Conservation (phyloP, 2,329 filamentous ascomycete species). For the Cladosporium oxysporum region DNA sequence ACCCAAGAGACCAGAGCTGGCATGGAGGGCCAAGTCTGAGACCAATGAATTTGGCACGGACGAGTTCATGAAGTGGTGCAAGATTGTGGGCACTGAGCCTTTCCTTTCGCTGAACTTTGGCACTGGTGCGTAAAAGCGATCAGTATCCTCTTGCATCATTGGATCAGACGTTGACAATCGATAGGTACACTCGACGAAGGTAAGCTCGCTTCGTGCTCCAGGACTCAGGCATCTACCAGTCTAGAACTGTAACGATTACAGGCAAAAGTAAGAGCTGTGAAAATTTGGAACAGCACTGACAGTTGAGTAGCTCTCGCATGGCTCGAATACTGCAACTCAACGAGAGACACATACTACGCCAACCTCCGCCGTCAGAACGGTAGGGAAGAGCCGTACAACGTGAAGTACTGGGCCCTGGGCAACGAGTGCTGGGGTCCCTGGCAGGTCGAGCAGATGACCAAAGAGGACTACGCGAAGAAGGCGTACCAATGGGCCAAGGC, state of each 20-base stretch:
- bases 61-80: conserved; percentile 82
- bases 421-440: conserved; percentile 71
- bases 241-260: background rate
- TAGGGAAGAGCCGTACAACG: conserved; percentile 72
- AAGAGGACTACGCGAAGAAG: conserved; percentile 68
- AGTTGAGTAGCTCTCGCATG: conserved; percentile 61
- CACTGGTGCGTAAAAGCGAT: conserved; percentile 54
- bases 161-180: conserved; percentile 20
- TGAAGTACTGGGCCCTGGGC: conserved; percentile 85
- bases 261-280: background rate
- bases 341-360: conserved; percentile 76
- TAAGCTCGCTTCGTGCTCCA: conserved; percentile 34
- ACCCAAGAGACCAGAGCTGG: conserved; percentile 68
- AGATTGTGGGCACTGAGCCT: conserved; percentile 71
- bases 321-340: conserved; percentile 85
- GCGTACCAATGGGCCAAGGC: conserved; percentile 73
- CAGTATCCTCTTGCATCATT: background rate
- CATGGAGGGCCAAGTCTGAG: conserved; percentile 72
- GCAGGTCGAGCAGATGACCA: conserved; percentile 65
- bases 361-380: conserved; percentile 77
- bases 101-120: conserved; percentile 82
- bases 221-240: no score
- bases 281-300: background rate
- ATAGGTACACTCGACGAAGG: conserved; percentile 53
- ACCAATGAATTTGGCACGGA: conserved; percentile 81